Evolutionary conservation across 768 basidiomycete genomes (phyloP), one percentile per base, ranked within the genome.

Genomic region (Russula sp.): DNA sequence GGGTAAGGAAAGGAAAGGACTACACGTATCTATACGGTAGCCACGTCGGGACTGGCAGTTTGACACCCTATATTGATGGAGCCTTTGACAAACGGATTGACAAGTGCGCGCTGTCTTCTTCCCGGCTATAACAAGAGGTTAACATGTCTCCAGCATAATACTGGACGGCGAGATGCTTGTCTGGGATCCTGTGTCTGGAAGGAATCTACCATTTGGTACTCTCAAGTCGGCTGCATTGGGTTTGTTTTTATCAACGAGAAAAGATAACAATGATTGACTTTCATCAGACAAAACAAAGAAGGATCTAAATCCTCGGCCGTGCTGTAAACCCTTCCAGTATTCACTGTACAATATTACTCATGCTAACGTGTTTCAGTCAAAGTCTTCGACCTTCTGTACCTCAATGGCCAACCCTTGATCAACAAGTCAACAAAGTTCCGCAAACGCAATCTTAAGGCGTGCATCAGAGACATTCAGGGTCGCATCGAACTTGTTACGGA

Each of bases 151-250:
- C 61, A 98, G 96, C 55, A 88, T 96, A 68, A 91, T 98, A 52
- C 74, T 99, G 14, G 97, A 99, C 68, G 97, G 97, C 0, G 97
- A 99, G 73, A 98, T 99, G 96, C 77, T 99, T 37, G 96, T 98
- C 3, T 98, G 91, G 90, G 97, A 98, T 73, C 96, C 96, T 0
- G 79, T 89, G 3, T 86, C 91, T 0, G 87, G 89, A 69, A 84
- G 91, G 22, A 91, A 92, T 70, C 77, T 97, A 20, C 92, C 96
- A 0, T 98, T 99, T 65, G 97, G 97, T 2, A 90, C 86, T 0
- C 77, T 99, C 55, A 99, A 99, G 75, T 91, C 94, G 0, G 93
- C 94, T 48, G 95, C 95, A 0, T 77, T 88, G 16, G 90, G 92
- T 93, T 62, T 47, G 64, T 48, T 53, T 50, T 45, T 14, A 35